Evolutionary conservation across 1,284 basidiomycete genomes (phyloP), one percentile per base, ranked within the genome.

Genomic region (Ustilago xerochloae): DNA sequence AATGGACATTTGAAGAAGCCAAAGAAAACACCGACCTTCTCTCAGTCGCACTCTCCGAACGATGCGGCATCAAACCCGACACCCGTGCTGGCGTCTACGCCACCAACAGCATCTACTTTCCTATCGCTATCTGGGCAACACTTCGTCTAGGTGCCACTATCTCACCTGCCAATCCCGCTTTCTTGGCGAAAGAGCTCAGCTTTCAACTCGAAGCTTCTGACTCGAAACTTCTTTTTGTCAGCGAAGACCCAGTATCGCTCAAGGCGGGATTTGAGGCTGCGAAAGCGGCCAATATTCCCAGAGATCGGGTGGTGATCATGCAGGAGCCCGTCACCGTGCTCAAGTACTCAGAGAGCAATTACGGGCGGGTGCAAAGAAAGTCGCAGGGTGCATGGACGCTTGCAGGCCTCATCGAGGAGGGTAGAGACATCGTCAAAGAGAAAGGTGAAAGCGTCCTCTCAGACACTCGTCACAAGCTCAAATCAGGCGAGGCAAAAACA

Each of bases 121-220:
- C 89, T 0, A 86, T 90, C 9, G 87, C 86, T 2, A 85, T 93
- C 12, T 93, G 92, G 92, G 93, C 91, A 1, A 84, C 87, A 1
- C 91, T 93, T 73, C 88, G 88, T 41, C 84, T 92, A 13, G 92
- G 92, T 12, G 92, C 87, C 3, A 88, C 91, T 53, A 86, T 91
- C 82, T 90, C 90, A 87, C 89, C 87, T 18, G 89, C 89, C 1
- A 93, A 93, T 78, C 91, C 92, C 0, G 86, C 89, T 7, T 93
- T 91, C 80, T 88, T 88, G 5, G 84, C 84, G 6, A 87, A 88
- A n/a, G 92, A 93, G 79, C 87, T 93, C 4, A 68, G 58, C 6
- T 79, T 81, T 45, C 83, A 85, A 58, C 45, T 85, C 6, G 85
- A 87, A 45, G 86, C 87, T 0, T 88, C 90, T 2, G 87, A 88